Evolutionary conservation across 371 early-diverging fungal species (phyloP).

Genomic region (Mucor lusitanicus): DNA sequence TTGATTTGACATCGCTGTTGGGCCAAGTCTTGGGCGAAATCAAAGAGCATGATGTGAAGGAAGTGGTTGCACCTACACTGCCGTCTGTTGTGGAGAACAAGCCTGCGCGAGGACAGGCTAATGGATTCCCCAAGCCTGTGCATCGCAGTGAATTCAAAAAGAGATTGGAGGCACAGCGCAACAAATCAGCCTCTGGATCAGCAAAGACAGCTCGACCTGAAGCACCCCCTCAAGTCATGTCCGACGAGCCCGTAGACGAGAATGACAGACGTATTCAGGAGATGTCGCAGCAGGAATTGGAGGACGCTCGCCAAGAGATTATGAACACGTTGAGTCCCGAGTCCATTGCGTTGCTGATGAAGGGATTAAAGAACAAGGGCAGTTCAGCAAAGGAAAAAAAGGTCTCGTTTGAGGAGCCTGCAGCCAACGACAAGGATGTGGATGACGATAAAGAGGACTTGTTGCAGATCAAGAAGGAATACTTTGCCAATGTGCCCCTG

Average conservation of each 20-base stretch:
- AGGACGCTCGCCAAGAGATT: constrained; percentile 61
- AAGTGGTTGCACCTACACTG: constrained; percentile 27
- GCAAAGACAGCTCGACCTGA: constrained; percentile 11
- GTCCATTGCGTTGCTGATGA: constrained; percentile 50
- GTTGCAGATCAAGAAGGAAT: constrained; percentile 53
- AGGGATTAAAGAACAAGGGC: constrained; percentile 23
- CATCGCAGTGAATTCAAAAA: constrained; percentile 55
- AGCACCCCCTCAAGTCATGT: constrained; percentile 15
- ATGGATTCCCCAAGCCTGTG: constrained; percentile 60
- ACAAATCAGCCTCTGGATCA: constrained; percentile 1
- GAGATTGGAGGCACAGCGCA: constrained; percentile 20
- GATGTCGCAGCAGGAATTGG: constrained; percentile 68
- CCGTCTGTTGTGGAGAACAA: constrained; percentile 9
- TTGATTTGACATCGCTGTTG: constrained; percentile 50
- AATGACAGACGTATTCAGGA: constrained; percentile 53
- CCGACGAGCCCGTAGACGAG: constrained; percentile 19
- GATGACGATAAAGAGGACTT: constrained; percentile 47
- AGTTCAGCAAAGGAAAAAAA: neutral
- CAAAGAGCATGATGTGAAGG: constrained; percentile 42
- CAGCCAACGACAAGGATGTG: constrained; percentile 13
- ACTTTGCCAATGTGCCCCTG: constrained; percentile 54
- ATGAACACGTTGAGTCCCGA: constrained; percentile 57
- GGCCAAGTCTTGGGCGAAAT: constrained; percentile 53
- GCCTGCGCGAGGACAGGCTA: constrained; percentile 28
- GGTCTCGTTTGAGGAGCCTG: neutral